These are phyloP conservation scores for Candida orba DNA, from an alignment of 805 yeast genomes.

Conservation along the genomic window DNA sequence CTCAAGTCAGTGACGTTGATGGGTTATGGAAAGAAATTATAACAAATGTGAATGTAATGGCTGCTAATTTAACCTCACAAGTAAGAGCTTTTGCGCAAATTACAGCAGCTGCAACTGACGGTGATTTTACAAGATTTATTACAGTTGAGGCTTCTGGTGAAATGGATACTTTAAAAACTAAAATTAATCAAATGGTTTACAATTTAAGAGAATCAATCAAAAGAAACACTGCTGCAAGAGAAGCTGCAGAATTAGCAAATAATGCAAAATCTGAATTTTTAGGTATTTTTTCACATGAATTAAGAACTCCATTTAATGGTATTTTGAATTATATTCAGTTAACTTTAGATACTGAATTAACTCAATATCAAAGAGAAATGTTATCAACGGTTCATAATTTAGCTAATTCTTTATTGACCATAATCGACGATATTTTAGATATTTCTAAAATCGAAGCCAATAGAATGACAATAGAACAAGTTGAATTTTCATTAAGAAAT, in stretches of 20 bases:
- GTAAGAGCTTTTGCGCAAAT: constrained; percentile 91
- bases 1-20: constrained; percentile 84
- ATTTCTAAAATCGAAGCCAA: constrained; percentile 91
- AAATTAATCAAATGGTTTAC: constrained; percentile 73
- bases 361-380: constrained; percentile 91
- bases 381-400: constrained; percentile 80
- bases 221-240: constrained; percentile 88
- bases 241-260: constrained; percentile 88
- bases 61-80: constrained; percentile 82
- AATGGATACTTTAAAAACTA: constrained; percentile 53
- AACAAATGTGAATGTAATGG: constrained; percentile 88
- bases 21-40: constrained; percentile 90
- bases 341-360: constrained; percentile 79
- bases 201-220: constrained; percentile 83
- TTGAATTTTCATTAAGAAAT: constrained; percentile 77
- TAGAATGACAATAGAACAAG: constrained; percentile 86
- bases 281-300: constrained; percentile 84
- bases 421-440: constrained; percentile 85
- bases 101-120: constrained; percentile 93
- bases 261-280: constrained; percentile 83
- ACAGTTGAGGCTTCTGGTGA: constrained; percentile 91
- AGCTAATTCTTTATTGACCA: constrained; percentile 78
- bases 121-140: constrained; percentile 82
- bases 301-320: constrained; percentile 89
- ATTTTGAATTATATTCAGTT: constrained; percentile 89